These are phyloP conservation scores for Flaveria linearis DNA, from an alignment of 129 eudicot species.

Conservation along the genomic window DNA sequence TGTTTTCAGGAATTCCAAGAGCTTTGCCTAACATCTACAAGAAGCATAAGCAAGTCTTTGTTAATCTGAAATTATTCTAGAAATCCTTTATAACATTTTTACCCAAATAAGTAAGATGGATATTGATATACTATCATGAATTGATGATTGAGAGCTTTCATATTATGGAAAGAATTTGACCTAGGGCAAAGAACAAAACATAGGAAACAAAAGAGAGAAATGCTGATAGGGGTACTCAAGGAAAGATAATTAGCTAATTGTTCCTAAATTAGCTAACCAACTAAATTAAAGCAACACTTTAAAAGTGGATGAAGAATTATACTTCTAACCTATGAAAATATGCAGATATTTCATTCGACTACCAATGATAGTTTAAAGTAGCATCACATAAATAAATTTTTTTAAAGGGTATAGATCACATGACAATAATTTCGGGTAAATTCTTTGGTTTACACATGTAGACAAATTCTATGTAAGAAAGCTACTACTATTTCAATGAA, in stretches of 20 bases:
- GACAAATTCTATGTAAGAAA: not conserved
- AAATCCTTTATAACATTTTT: not conserved
- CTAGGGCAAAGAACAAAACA: not conserved
- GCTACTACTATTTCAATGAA: not conserved
- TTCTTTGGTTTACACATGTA: not conserved
- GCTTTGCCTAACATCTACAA: slow-evolving; percentile 87
- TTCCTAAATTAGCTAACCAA: not conserved
- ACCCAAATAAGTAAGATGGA: not conserved
- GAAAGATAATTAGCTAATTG: not conserved
- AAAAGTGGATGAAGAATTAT: not conserved
- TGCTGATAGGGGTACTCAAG: not conserved
- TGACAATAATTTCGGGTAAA: not conserved
- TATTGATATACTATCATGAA: not conserved
- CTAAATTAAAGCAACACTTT: not conserved
- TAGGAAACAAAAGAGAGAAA: not conserved
- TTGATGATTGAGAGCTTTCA: not conserved
- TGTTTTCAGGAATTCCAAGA: slow-evolving; percentile 81
- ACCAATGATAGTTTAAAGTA: not conserved
- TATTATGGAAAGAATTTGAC: not conserved
- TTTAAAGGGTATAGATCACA: not conserved
- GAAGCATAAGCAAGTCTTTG: slow-evolving; percentile 27
- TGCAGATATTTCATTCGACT: not conserved
- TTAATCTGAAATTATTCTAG: not conserved
- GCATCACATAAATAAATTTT: not conserved
- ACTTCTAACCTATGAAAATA: not conserved